phyloP scores from a whole-genome alignment of 495 filamentous ascomycete genomes.

The Podospora anserina region DNA sequence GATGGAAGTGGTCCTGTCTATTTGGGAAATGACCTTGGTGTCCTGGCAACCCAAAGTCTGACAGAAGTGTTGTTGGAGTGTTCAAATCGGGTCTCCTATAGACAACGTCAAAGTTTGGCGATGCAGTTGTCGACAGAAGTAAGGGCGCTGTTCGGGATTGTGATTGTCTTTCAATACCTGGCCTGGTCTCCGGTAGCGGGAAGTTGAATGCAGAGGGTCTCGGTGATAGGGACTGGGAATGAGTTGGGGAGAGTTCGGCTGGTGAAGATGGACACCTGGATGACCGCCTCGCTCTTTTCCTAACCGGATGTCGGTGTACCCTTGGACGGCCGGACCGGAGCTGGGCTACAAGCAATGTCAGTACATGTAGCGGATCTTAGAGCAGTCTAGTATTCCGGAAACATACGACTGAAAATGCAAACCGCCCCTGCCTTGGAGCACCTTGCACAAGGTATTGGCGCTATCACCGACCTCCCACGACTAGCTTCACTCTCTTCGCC shows the following conservation, averaged over 20 bases:
- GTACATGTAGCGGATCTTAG: not conserved
- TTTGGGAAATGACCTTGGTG: not conserved
- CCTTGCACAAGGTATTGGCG: slow-evolving; percentile 19
- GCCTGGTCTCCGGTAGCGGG: not conserved
- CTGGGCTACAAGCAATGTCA: slow-evolving; percentile 17
- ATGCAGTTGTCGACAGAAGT: not conserved
- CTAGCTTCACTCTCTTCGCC: slow-evolving; percentile 13
- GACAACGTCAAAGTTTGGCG: not conserved
- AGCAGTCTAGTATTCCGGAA: no score
- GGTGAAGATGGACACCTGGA: slow-evolving; percentile 12
- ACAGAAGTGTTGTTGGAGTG: not conserved
- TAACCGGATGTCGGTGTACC: slow-evolving; percentile 14
- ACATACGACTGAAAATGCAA: slow-evolving; percentile 28
- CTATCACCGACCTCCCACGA: slow-evolving; percentile 11
- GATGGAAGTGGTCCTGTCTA: not conserved
- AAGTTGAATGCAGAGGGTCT: not conserved
- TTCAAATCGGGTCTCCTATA: not conserved
- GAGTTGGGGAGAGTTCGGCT: slow-evolving; percentile 5
- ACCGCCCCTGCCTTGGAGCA: slow-evolving; percentile 24
- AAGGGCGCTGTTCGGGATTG: not conserved
- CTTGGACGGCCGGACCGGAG: slow-evolving; percentile 26
- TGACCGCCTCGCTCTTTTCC: slow-evolving; percentile 14
- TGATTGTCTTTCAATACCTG: not conserved
- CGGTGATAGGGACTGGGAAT: slow-evolving; percentile 3
- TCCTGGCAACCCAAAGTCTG: not conserved